Evolutionary conservation across 1,139 yeast species (phyloP).

Genomic region (Magnusiomyces paraingens): DNA sequence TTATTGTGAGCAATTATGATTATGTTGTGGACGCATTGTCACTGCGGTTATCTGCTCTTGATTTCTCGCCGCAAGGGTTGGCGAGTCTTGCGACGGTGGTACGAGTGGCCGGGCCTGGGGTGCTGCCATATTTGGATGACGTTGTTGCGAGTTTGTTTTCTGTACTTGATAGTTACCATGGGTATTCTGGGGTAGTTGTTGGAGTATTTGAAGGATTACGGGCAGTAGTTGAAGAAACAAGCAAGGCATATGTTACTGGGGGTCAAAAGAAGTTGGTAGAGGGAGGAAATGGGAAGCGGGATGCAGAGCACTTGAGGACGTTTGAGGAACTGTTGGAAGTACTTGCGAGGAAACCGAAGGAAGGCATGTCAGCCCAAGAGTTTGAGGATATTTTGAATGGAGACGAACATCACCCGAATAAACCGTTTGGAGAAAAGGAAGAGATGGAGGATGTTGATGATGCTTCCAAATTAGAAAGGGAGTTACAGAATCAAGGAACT

Average conservation of each 20-base stretch:
- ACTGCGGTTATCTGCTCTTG: slow-evolving; percentile 56
- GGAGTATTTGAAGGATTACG: slow-evolving; percentile 70
- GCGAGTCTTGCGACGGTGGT: slow-evolving; percentile 61
- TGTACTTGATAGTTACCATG: slow-evolving; percentile 76
- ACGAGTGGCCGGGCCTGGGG: slow-evolving; percentile 58
- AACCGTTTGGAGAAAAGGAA: slow-evolving; percentile 15
- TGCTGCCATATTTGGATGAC: slow-evolving; percentile 65
- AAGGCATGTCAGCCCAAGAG: slow-evolving; percentile 4
- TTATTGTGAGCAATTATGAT: slow-evolving; percentile 67
- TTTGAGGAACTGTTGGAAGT: slow-evolving; percentile 22
- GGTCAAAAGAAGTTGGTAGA: slow-evolving; percentile 24
- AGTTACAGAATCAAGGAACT: slow-evolving; percentile 25
- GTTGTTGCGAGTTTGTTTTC: slow-evolving; percentile 67
- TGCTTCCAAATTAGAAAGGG: slow-evolving; percentile 18
- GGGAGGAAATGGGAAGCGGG: slow-evolving; percentile 12
- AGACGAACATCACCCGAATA: slow-evolving; percentile 24
- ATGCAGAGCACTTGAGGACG: slow-evolving; percentile 12
- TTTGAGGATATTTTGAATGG: slow-evolving; percentile 34
- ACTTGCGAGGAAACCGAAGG: slow-evolving; percentile 15
- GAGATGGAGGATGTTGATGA: slow-evolving; percentile 19
- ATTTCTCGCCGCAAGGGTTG: slow-evolving; percentile 67
- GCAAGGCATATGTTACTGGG: slow-evolving; percentile 19
- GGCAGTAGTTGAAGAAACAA: slow-evolving; percentile 53
- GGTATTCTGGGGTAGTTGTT: slow-evolving; percentile 62
- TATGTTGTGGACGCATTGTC: slow-evolving; percentile 75